phyloP scores from a whole-genome alignment of 768 basidiomycete genomes.

The Phaeotremella fagi region DNA sequence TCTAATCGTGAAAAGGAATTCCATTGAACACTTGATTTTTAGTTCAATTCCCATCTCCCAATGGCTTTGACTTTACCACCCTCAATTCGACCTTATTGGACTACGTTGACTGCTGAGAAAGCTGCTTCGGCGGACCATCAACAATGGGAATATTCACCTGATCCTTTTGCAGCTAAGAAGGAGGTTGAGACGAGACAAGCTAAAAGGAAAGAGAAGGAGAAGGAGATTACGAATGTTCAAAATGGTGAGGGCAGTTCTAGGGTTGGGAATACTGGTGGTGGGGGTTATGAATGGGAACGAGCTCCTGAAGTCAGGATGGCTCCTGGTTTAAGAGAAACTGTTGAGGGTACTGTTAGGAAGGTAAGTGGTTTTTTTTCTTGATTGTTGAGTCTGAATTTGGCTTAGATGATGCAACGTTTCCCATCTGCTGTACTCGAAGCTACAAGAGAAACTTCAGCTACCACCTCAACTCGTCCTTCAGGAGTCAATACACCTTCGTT shows the following conservation, averaged over 20 bases:
- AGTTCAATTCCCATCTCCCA: conserved; percentile 45
- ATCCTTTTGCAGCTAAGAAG: conserved; percentile 73
- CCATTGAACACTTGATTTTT: not conserved
- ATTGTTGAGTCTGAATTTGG: not conserved
- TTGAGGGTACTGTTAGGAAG: conserved; percentile 76
- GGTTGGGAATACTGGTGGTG: conserved; percentile 15
- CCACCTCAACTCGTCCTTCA: conserved; percentile 19
- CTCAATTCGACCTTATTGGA: conserved; percentile 84
- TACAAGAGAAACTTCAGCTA: conserved; percentile 35
- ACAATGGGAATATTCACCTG: conserved; percentile 80
- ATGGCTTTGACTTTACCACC: conserved; percentile 63
- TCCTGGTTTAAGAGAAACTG: conserved; percentile 63
- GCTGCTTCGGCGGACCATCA: conserved; percentile 63
- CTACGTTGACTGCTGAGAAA: conserved; percentile 64
- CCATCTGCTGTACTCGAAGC: conserved; percentile 47
- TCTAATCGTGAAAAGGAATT: not conserved
- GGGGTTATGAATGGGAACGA: conserved; percentile 43
- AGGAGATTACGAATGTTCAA: conserved; percentile 50
- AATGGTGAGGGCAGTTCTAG: conserved; percentile 12
- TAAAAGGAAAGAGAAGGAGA: conserved; percentile 53
- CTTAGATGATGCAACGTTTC: conserved; percentile 48
- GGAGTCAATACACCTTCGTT: conserved; percentile 32
- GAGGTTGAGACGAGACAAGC: conserved; percentile 64
- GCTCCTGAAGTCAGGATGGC: conserved; percentile 78
- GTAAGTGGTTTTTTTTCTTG: conserved; percentile 48